phyloP scores from a whole-genome alignment of 164 flowering plant species.

The Aristolochia contorta region DNA sequence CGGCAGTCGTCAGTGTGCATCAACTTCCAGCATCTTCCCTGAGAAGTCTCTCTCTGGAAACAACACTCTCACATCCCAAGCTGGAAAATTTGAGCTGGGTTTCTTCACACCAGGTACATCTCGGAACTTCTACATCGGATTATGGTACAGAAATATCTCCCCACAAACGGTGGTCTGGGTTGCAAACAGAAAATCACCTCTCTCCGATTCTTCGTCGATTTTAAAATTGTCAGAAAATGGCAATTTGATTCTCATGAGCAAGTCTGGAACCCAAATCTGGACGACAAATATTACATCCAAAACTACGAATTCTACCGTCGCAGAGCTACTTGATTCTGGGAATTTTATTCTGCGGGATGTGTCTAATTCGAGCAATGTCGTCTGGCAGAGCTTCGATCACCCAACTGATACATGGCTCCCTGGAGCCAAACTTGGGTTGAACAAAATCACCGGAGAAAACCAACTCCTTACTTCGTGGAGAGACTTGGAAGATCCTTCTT shows the following conservation, averaged over 20 bases:
- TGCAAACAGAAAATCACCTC: constrained; percentile 20
- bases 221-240: constrained; percentile 26
- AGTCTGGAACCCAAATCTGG: constrained; percentile 6
- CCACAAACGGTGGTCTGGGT: constrained; percentile 17
- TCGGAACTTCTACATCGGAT: constrained; percentile 15
- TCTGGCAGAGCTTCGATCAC: constrained; percentile 10
- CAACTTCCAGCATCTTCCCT: constrained; percentile 6
- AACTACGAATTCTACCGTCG: neutral
- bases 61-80: constrained; percentile 11
- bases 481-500: constrained; percentile 12
- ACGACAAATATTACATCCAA: constrained; percentile 3
- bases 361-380: neutral
- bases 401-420: constrained; percentile 11
- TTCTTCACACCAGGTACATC: constrained; percentile 17
- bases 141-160: constrained; percentile 14
- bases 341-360: constrained; percentile 17
- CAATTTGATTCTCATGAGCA: constrained; percentile 7
- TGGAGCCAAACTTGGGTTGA: constrained; percentile 8
- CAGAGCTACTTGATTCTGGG: constrained; percentile 13
- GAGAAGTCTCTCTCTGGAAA: constrained; percentile 15
- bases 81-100: constrained; percentile 14
- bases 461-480: constrained; percentile 11
- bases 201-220: constrained; percentile 9
- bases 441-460: constrained; percentile 1
- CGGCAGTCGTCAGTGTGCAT: neutral